Evolutionary conservation across 106 monocot species (phyloP), one percentile per base, ranked within the genome.

Genomic region (Dendrobium catenatum): DNA sequence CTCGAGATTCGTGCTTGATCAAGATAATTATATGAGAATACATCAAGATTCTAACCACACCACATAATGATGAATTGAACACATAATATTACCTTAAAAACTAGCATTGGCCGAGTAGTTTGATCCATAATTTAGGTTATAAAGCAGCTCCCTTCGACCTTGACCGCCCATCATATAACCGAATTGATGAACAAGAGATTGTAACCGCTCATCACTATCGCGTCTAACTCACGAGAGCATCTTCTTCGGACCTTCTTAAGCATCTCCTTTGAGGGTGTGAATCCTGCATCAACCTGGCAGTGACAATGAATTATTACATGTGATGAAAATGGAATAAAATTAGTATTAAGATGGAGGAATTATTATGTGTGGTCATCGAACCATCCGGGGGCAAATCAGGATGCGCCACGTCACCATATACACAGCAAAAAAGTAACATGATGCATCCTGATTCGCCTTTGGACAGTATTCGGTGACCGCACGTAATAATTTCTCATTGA

Each of bases 61-160:
- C 3, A 37, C 2, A 11, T 51, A 51, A 51, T 15, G 2, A 13
- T 13, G n/a, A 61, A 49, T 46, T 26, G 42, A 76, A 7, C 2
- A 51, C 13, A 29, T 29, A 51, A 49, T 8, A 76, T 11, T 76
- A 49, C 43, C 76, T 48, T 68, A 18, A 4, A 33, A 77, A 8
- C 42, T 77, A 81, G 58, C 49, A 75, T 54, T 48, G 78, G 56
- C 82, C 86, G 22, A 88, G 74, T 85, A 93, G 11, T 79, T 76
- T 42, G 86, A 40, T 55, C 83, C 83, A 64, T 88, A 93, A 77
- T 90, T 26, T 19, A 93, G 78, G 55, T 72, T 85, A 68, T 88
- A 93, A 42, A 93, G 89, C 86, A 93, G 61, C 86, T 93, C 92
- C 55, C 85, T 90, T n/a, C 93, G 88, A 68, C 17, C 58, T 85